Conservation (phyloP, 2,329 filamentous ascomycete species). For the Fusarium sp. region DNA sequence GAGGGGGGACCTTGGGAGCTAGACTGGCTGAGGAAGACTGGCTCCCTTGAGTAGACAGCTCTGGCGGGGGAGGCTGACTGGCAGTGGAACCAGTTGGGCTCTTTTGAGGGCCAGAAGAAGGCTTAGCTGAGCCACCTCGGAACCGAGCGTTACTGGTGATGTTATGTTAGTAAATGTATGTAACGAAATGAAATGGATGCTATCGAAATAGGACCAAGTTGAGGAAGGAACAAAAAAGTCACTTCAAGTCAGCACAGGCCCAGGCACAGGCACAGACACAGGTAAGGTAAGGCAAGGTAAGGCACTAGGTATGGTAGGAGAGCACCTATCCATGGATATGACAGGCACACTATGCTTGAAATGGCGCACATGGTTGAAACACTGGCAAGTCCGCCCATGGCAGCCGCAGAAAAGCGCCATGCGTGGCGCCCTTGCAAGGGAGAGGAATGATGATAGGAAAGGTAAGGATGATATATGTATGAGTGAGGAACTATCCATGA, state of each 20-base stretch:
- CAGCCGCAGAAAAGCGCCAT: constrained; percentile 24
- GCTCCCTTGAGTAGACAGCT: constrained; percentile 56
- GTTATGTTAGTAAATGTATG: constrained; percentile 39
- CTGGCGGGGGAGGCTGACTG: constrained; percentile 60
- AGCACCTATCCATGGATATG: constrained; percentile 1
- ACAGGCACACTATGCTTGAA: constrained; percentile 39
- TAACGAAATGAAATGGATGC: neutral
- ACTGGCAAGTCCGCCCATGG: constrained; percentile 21
- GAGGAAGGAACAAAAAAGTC: constrained; percentile 9
- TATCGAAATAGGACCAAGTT: neutral
- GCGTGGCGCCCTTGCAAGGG: constrained; percentile 24
- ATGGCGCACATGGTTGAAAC: constrained; percentile 32
- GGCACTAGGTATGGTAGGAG: neutral
- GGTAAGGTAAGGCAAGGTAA: neutral
- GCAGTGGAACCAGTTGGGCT: constrained; percentile 60
- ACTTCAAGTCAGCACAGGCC: neutral
- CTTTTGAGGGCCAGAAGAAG: constrained; percentile 60
- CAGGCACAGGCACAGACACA: neutral
- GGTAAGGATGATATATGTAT: constrained; percentile 12
- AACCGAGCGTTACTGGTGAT: constrained; percentile 64
- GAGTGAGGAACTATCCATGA: constrained; percentile 7
- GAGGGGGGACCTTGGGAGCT: constrained; percentile 67
- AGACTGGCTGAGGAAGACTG: constrained; percentile 62
- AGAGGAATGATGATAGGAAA: neutral
- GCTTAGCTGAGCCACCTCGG: constrained; percentile 63